Conservation (phyloP, 352 stramenopile species). For the Globisporangium alternatum region DNA sequence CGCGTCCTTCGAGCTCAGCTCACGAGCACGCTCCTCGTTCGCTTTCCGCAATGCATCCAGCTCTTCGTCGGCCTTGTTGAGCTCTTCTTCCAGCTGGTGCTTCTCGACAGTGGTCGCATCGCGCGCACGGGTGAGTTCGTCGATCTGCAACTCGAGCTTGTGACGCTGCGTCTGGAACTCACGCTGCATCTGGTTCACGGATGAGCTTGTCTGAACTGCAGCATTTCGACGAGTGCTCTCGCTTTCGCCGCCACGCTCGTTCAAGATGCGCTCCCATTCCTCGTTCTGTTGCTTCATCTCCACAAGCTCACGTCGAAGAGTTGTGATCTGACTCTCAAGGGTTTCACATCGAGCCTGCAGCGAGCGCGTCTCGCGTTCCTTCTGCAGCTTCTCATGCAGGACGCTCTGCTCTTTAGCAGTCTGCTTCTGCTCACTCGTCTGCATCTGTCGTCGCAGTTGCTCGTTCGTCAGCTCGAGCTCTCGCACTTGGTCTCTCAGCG, state of each 20-base stretch:
- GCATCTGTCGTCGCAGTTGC: constrained; percentile 31
- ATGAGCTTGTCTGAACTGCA: constrained; percentile 32
- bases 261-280: constrained; percentile 34
- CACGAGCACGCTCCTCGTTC: constrained; percentile 4
- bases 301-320: constrained; percentile 21
- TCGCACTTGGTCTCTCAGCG: constrained; percentile 20
- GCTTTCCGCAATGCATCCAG: not conserved
- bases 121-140: constrained; percentile 8
- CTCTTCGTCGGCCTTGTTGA: constrained; percentile 10
- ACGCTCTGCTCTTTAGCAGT: constrained; percentile 40
- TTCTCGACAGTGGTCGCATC: constrained; percentile 7
- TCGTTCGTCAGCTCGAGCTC: constrained; percentile 35
- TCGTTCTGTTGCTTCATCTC: constrained; percentile 20
- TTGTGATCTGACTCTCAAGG: constrained; percentile 25
- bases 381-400: constrained; percentile 53
- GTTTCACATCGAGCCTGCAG: constrained; percentile 30
- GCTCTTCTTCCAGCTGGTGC: constrained; percentile 14
- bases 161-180: constrained; percentile 8
- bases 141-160: constrained; percentile 16
- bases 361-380: constrained; percentile 41
- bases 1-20: constrained; percentile 11
- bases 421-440: constrained; percentile 34
- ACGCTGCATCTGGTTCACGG: constrained; percentile 34
- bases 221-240: constrained; percentile 34
- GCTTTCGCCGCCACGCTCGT: constrained; percentile 42